A percentile compares a stretch with the other conserved stretches of the same genome.
phyloP scores from a whole-genome alignment of 371 early-diverging fungal species.

The Apophysomyces variabilis region DNA sequence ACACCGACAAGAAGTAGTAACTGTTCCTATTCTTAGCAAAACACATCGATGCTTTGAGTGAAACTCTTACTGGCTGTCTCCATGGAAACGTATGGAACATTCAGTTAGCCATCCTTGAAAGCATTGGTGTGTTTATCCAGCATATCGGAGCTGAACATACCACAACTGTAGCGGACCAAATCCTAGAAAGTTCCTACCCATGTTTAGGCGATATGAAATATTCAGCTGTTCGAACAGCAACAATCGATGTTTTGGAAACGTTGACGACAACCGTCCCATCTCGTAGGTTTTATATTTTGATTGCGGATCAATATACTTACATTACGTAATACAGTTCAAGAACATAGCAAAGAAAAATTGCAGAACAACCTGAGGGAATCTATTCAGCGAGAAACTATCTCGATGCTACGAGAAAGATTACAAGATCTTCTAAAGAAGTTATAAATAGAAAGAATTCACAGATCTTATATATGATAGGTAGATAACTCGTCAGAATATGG shows the following conservation, averaged over 20 bases:
- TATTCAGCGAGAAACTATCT: slow-evolving; percentile 28
- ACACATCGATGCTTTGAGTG: slow-evolving; percentile 35
- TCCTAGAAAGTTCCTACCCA: slow-evolving; percentile 14
- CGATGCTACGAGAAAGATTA: slow-evolving; percentile 27
- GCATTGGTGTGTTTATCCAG: slow-evolving; percentile 55
- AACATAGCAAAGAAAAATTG: slow-evolving; percentile 14
- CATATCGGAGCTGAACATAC: slow-evolving; percentile 20
- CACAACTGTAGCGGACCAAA: background rate
- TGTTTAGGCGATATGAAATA: slow-evolving; percentile 46
- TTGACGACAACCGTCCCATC: slow-evolving; percentile 3
- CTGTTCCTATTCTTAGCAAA: slow-evolving; percentile 21
- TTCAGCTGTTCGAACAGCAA: slow-evolving; percentile 50
- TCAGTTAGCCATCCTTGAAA: slow-evolving; percentile 63
- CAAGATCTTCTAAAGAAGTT: slow-evolving; percentile 31
- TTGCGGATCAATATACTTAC: background rate
- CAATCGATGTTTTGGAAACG: slow-evolving; percentile 40
- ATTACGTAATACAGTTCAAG: slow-evolving; percentile 21
- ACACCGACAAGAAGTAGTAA: background rate
- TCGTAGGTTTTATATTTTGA: slow-evolving; percentile 17
- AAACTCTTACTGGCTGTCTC: slow-evolving; percentile 46
- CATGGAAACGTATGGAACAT: slow-evolving; percentile 78
- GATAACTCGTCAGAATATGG: too few species aligned
- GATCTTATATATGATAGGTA: too few species aligned
- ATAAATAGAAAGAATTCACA: too few species aligned
- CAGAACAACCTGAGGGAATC: slow-evolving; percentile 2